Evolutionary conservation across 495 filamentous ascomycete genomes (phyloP).

Genomic region (Tuber magnatum): DNA sequence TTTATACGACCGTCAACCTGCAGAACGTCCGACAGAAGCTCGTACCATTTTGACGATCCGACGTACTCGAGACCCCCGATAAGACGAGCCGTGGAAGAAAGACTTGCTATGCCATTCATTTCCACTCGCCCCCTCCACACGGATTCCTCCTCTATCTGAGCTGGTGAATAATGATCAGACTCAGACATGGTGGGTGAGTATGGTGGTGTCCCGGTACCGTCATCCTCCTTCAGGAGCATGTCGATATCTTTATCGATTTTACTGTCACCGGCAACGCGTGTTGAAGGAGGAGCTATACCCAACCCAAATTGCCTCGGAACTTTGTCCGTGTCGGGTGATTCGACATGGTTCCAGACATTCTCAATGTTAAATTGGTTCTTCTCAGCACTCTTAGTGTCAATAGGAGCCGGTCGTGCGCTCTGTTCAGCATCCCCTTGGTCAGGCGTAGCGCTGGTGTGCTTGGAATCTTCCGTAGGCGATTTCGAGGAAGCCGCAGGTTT

Average conservation of each 20-base stretch:
- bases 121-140: conserved; percentile 68
- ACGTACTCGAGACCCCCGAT: conserved; percentile 72
- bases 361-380: conserved; percentile 50
- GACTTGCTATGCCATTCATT: conserved; percentile 69
- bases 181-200: conserved; percentile 71
- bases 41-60: conserved; percentile 56
- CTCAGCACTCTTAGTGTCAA: conserved; percentile 18
- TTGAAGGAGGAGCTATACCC: conserved; percentile 45
- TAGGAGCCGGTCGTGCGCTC: conserved; percentile 4
- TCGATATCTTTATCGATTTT: conserved; percentile 81
- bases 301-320: conserved; percentile 33
- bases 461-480: conserved; percentile 32
- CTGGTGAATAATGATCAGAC: conserved; percentile 47
- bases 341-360: conserved; percentile 51
- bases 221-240: conserved; percentile 75
- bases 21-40: conserved; percentile 61
- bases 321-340: conserved; percentile 46
- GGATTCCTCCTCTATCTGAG: conserved; percentile 43
- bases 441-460: conserved; percentile 17
- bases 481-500: conserved; percentile 28
- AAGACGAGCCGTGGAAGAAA: conserved; percentile 69
- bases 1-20: conserved; percentile 78
- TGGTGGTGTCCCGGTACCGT: conserved; percentile 65
- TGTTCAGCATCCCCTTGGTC: conserved; percentile 25
- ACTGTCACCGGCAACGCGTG: conserved; percentile 46